Evolutionary conservation across 495 filamentous ascomycete genomes (phyloP), one percentile per base, ranked within the genome.

Genomic region (Annulohypoxylon nitens): DNA sequence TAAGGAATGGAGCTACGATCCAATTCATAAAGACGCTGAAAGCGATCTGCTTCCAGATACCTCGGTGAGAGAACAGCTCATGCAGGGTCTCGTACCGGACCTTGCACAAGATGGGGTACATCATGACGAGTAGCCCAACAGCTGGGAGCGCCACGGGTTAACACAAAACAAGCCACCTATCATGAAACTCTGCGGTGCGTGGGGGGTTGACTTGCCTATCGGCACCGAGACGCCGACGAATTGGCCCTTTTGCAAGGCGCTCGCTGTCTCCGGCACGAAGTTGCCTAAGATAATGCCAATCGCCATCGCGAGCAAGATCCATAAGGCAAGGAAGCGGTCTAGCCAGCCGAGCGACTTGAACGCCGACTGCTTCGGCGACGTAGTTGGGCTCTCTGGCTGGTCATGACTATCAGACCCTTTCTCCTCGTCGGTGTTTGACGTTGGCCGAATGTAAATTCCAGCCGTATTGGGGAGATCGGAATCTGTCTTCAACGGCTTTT

Each of bases 41-140:
- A 0, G 72, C 83, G 61, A 97, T 86, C 76, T 97, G 95, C 14
- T 89, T 86, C 93, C 93, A 98, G 7, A 97, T 81, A 2, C 82
- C 82, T 4, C 86, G 86, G 4, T 86, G 76, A 10, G 81, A 79
- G 69, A 97, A 89, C 16, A 93, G 78, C 7, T 87, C 85, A 78
- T 95, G 93, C 47, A 98, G 80, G 0, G 86, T 87, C 79, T 97
- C 95, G 79, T 88, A 97, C 37, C 89, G 88, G n/a, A 97, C 91
- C 80, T 97, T 97, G 87, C 94, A 96, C 20, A 97, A 84, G 69
- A 97, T 97, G 0, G 94, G 94, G 75, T 97, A 97, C 94, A 97
- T 97, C 93, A 97, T 97, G 30, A 96, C 88, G 7, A 97, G 86
- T 18, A 97, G 83, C 11, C 94, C 94, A 67, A 95, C 80, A 0